Conservation (phyloP, 805 yeast species). For the Metschnikowia gruessii region DNA sequence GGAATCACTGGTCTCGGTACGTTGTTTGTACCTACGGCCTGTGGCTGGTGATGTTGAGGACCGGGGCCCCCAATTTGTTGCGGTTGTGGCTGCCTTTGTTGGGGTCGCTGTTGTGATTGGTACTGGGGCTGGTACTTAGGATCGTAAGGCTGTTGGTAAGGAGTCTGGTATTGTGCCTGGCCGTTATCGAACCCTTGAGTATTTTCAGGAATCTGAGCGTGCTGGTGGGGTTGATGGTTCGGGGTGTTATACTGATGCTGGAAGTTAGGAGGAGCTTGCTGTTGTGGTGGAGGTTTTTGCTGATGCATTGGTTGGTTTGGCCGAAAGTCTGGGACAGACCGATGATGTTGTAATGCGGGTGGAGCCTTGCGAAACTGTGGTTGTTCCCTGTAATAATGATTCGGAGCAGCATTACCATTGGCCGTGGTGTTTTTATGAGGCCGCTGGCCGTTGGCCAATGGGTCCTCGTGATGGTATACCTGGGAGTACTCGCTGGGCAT, state of each 20-base stretch:
- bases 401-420: background rate
- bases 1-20: too few species aligned
- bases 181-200: background rate
- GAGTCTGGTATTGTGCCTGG: background rate
- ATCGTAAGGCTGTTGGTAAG: background rate
- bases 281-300: background rate
- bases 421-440: background rate
- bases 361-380: constrained; percentile 2
- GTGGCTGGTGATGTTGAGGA: too few species aligned
- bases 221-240: background rate
- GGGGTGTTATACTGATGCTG: background rate
- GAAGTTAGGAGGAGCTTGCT: background rate
- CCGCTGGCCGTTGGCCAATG: background rate
- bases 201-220: background rate
- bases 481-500: background rate
- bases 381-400: constrained; percentile 1
- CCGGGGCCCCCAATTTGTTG: background rate
- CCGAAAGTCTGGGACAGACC: constrained; percentile 4
- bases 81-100: background rate
- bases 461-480: background rate
- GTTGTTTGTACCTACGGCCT: too few species aligned
- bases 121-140: background rate
- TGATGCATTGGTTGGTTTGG: constrained; percentile 8
- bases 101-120: background rate
- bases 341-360: constrained; percentile 1